Base-by-base conservation (phyloP, 305 asterid genomes). In the Lippia alba region DNA sequence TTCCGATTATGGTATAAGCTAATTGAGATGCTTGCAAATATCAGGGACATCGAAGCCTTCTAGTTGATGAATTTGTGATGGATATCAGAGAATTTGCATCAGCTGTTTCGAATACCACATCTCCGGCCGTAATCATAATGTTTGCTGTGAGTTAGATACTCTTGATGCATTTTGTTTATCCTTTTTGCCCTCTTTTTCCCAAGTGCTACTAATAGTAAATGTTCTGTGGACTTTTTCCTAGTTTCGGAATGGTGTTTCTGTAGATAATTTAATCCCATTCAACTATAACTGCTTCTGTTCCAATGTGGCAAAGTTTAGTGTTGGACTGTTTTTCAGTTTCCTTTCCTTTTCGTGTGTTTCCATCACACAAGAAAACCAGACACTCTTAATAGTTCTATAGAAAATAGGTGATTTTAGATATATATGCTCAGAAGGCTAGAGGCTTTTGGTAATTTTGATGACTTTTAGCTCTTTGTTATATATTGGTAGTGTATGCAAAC, bases 41-140 rank as follows among this genome's bases (percentile, higher is more conserved):
- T 66, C 78, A 83, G 87, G 80, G 76, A 51, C 51, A 64, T 73
- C 74, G 19, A 61, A 59, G 56, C 19, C 81, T 67, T 72, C 74
- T 79, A 33, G 60, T 82, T 66, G 95, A 89, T 73, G 87, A 84
- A 24, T 89, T 91, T 85, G 83, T 91, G 70, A 70, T 57, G 83
- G 81, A 83, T 73, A 83, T 94, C 74, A 80, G 81, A 78, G 81
- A 80, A 57, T 82, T 61, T 70, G 62, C 93, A 57, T 81, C 86
- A 57, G 71, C 76, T 67, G 83, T 66, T 73, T 84, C 97, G 16
- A 88, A 78, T 82, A 74, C 86, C 24, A 48, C 79, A 66, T 78
- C 92, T 67, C 97, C 99, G 71, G 83, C 86, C 74, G 94, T 91
- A 67, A 83, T 94, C 66, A 79, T 94, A 69, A 63, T 94, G 76